Percentiles rank a stretch among this genome's conserved stretches.
phyloP scores from a whole-genome alignment of 257 asterid species.

The Solanum tarijense region DNA sequence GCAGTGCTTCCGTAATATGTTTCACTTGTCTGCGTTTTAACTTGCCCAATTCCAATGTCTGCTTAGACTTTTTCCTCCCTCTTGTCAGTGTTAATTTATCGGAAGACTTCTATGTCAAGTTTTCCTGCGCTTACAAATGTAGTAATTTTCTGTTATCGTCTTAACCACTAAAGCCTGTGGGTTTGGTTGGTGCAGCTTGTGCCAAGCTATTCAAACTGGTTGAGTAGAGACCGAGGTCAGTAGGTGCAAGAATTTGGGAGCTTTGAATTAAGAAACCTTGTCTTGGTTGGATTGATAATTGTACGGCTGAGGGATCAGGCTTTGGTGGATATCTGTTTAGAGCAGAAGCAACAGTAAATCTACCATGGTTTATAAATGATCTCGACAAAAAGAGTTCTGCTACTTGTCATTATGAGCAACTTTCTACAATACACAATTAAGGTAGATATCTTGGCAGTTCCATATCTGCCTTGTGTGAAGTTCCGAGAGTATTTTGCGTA shows the following conservation, averaged over 20 bases:
- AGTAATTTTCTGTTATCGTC: not conserved
- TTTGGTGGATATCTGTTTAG: constrained; percentile 28
- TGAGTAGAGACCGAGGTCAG: constrained; percentile 46
- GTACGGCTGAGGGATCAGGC: constrained; percentile 18
- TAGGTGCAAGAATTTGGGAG: constrained; percentile 35
- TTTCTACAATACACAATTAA: not conserved
- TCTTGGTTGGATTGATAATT: constrained; percentile 34
- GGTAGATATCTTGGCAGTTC: constrained; percentile 5
- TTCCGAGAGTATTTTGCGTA: not conserved
- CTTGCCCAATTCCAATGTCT: not conserved
- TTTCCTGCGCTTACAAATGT: not conserved
- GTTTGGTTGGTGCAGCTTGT: constrained; percentile 35
- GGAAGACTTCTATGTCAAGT: not conserved
- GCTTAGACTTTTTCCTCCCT: not conserved
- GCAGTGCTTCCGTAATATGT: not conserved
- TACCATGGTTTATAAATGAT: constrained; percentile 24
- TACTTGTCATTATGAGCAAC: constrained; percentile 28
- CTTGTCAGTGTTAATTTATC: not conserved
- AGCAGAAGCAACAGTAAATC: constrained; percentile 14
- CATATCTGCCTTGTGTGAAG: constrained; percentile 4
- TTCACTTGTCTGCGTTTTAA: not conserved
- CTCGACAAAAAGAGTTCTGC: constrained; percentile 16
- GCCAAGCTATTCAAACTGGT: constrained; percentile 63
- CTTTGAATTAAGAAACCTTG: constrained; percentile 30
- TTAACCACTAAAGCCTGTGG: not conserved